These are phyloP conservation scores for Ustilago bromivora DNA, from an alignment of 1,284 basidiomycete genomes.

Conservation along the genomic window DNA sequence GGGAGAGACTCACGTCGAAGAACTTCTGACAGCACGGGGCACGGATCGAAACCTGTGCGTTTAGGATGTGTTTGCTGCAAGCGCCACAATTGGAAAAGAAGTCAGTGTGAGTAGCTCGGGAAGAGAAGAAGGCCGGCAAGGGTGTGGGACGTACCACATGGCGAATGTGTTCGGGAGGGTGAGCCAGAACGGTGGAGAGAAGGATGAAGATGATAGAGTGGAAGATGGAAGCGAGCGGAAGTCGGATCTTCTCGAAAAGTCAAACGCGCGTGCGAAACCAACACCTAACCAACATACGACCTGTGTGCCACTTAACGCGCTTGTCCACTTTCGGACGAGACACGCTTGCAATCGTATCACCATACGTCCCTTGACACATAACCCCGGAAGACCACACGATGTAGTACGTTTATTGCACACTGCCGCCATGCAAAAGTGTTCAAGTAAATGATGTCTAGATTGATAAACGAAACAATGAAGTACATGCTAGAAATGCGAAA, in stretches of 20 bases:
- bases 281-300: slow-evolving; percentile 16
- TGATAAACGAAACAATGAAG: neutral
- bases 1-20: slow-evolving; percentile 61
- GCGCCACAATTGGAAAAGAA: neutral
- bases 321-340: slow-evolving; percentile 25
- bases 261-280: slow-evolving; percentile 27
- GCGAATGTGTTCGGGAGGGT: neutral
- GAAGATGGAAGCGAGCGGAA: neutral
- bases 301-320: slow-evolving; percentile 24
- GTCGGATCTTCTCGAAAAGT: slow-evolving; percentile 18
- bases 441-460: neutral
- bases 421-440: too few relatives aligned
- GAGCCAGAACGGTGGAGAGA: neutral
- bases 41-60: slow-evolving; percentile 67
- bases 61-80: slow-evolving; percentile 68
- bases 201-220: neutral
- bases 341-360: slow-evolving; percentile 1
- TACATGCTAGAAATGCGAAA: slow-evolving; percentile 2
- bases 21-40: slow-evolving; percentile 69
- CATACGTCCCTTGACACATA: too few relatives aligned
- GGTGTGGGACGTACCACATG: slow-evolving; percentile 26
- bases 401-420: too few relatives aligned
- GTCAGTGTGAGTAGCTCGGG: neutral
- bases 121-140: neutral
- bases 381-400: too few relatives aligned